These are phyloP conservation scores for Ceratobasidium sp. DNA, from an alignment of 1,284 basidiomycete species.

Conservation along the genomic window DNA sequence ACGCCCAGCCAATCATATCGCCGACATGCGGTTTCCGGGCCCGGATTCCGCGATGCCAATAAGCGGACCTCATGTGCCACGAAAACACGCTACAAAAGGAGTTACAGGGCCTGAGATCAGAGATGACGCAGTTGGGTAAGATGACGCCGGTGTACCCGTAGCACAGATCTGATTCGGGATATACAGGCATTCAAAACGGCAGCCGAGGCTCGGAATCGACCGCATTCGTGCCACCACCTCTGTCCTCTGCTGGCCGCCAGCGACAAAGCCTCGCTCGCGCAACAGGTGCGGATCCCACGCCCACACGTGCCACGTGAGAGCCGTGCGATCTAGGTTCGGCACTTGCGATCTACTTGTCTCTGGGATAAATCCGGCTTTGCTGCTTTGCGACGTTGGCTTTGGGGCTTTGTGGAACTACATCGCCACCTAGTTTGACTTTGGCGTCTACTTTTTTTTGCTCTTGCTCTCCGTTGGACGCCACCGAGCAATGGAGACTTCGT, in stretches of 20 bases:
- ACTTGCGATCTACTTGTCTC: slow-evolving; percentile 18
- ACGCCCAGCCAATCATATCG: neutral
- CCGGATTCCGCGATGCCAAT: neutral
- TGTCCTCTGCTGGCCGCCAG: neutral
- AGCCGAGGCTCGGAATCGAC: slow-evolving; percentile 1
- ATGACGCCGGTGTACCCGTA: slow-evolving; percentile 16
- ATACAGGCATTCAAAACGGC: slow-evolving; percentile 2
- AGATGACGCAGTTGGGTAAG: neutral
- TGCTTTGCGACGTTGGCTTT: neutral
- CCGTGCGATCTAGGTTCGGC: slow-evolving; percentile 21
- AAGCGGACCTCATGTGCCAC: neutral
- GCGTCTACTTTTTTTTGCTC: neutral
- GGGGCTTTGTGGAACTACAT: neutral
- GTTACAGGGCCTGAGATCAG: neutral
- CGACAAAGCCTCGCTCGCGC: neutral
- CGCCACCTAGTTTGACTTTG: neutral
- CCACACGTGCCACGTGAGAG: slow-evolving; percentile 21
- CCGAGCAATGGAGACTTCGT: slow-evolving; percentile 15
- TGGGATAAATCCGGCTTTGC: neutral
- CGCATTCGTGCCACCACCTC: neutral
- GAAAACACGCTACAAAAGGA: neutral
- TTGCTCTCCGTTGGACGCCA: neutral
- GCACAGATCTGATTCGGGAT: slow-evolving; percentile 13
- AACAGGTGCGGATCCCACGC: slow-evolving; percentile 22
- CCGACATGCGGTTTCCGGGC: neutral